Conservation (phyloP, 163 green algal species). For the Smithsoniella earleae region DNA sequence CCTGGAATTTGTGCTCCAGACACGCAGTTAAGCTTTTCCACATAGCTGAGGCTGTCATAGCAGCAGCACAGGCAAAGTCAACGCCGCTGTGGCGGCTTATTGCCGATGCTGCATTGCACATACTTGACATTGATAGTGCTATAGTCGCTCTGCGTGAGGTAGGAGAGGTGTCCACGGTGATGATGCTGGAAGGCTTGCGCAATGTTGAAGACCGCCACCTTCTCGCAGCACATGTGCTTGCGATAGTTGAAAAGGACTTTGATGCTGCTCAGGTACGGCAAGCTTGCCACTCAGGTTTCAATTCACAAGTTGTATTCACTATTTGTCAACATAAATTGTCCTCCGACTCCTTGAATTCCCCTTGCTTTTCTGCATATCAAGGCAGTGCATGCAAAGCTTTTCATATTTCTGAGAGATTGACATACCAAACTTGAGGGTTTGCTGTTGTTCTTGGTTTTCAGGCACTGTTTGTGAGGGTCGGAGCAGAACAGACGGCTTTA, state of each 20-base stretch:
- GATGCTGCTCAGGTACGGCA: background rate
- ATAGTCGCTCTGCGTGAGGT: constrained; percentile 19
- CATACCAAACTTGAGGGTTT: background rate
- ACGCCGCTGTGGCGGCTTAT: background rate
- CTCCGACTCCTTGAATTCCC: too few species aligned
- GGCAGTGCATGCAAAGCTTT: too few species aligned
- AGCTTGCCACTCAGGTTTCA: background rate
- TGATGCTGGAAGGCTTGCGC: background rate
- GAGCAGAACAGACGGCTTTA: background rate
- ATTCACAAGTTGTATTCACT: background rate
- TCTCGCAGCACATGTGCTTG: background rate
- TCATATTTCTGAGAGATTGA: too few species aligned
- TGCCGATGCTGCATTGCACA: background rate
- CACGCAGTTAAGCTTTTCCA: background rate
- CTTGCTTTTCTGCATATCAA: too few species aligned
- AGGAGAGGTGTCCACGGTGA: background rate
- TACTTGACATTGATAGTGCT: background rate
- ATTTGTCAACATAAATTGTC: too few species aligned
- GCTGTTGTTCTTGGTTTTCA: background rate
- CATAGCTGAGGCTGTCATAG: background rate
- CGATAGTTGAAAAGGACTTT: constrained; percentile 2
- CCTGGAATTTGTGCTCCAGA: background rate
- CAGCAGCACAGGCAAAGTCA: background rate
- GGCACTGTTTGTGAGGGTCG: background rate
- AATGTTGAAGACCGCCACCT: constrained; percentile 7